Evolutionary conservation across 2,329 filamentous ascomycete species (phyloP), one percentile per base, ranked within the genome.

Genomic region (Keithomyces neogunnii): DNA sequence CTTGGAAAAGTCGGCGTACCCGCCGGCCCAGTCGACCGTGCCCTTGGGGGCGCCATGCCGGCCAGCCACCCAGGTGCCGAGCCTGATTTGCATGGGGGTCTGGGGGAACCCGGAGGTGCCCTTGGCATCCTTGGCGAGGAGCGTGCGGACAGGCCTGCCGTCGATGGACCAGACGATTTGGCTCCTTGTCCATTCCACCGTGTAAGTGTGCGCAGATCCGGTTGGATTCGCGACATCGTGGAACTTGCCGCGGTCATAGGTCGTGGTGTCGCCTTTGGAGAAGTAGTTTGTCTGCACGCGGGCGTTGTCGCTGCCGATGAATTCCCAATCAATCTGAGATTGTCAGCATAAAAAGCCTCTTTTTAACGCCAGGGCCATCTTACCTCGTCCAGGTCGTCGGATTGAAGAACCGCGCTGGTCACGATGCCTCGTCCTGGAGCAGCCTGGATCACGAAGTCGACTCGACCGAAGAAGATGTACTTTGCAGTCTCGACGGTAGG

Each of bases 231-330:
- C 57, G 48, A 89, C 75, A 19, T 71, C 54, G 61, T 83, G 76
- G 73, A 80, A 84, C 51, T 75, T 74, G 63, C 80, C 85, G 55
- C 86, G 84, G 70, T 89, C 82, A 68, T 82, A 89, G 51, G 78
- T 78, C 10, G 78, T 78, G 47, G 79, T 83, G 69, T 88, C 72
- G 55, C 85, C 86, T 74, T 89, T 86, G 72, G 82, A 80, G 69
- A 86, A 88, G 73, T 92, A 95, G 71, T 95, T 95, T 59, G 80
- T 84, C 67, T 93, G 89, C 4, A 89, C 87, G 59, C 88, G 73
- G 13, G 69, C 67, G 48, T 76, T 69, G 56, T 84, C 76, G 45
- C 80, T 82, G 45, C 89, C 88, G 30, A 92, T 73, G 83, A 85
- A 90, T 65, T 93, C 88, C 80, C 84, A 88, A 63, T 92, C 88